These are phyloP conservation scores for Verticillium nonalfalfae DNA, from an alignment of 2,329 filamentous ascomycete species.

Conservation along the genomic window DNA sequence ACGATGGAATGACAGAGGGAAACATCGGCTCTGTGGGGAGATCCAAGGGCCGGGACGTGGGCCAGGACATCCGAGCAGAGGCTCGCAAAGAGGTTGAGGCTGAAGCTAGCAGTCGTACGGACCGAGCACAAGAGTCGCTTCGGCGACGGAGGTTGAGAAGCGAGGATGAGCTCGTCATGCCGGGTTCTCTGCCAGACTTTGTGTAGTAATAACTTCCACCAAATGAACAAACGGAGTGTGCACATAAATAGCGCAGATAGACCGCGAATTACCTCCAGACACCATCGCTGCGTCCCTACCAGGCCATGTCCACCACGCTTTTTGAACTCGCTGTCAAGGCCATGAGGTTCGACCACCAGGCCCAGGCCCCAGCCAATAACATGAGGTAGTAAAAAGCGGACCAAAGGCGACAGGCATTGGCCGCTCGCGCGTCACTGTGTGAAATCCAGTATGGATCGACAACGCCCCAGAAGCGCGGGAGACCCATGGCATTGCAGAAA, in stretches of 20 bases:
- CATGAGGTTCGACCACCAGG: conserved; percentile 69
- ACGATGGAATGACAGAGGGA: conserved; percentile 43
- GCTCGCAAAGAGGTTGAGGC: conserved; percentile 38
- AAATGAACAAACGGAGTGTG: not conserved
- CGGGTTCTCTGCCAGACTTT: conserved; percentile 34
- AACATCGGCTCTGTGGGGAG: conserved; percentile 42
- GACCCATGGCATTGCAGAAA: conserved; percentile 89
- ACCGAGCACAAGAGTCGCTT: conserved; percentile 29
- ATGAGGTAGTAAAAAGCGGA: conserved; percentile 74
- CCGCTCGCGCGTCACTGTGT: not conserved
- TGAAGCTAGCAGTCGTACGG: conserved; percentile 29
- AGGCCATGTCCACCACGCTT: conserved; percentile 29
- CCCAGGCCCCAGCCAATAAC: conserved; percentile 62
- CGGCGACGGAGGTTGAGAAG: conserved; percentile 29
- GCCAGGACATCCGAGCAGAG: conserved; percentile 44
- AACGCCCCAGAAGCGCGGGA: conserved; percentile 79
- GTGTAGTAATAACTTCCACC: not conserved
- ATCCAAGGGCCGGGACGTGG: conserved; percentile 46
- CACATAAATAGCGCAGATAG: not conserved
- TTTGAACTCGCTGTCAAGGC: conserved; percentile 59
- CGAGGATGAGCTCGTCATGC: conserved; percentile 36
- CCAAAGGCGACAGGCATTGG: conserved; percentile 39
- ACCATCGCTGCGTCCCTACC: not conserved
- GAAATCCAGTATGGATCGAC: conserved; percentile 49
- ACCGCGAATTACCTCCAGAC: not conserved